A percentile compares a stretch with the other conserved stretches of the same genome.
Evolutionary conservation across 345 rosid genomes (phyloP).

Genomic region (Alliaria petiolata): DNA sequence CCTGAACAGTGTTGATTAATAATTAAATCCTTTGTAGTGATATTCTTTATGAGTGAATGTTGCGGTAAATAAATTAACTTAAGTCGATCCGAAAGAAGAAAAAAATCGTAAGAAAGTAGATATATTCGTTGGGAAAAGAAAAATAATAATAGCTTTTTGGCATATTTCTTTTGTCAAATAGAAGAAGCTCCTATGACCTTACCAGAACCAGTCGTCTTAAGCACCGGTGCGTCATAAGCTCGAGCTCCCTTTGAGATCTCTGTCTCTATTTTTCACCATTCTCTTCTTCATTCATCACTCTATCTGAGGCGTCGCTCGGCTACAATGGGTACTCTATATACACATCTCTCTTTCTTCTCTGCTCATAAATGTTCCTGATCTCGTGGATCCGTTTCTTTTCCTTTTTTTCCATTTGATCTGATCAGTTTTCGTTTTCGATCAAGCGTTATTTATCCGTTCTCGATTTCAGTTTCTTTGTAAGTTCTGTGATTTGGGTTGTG

Average conservation of each 20-base stretch:
- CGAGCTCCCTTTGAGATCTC: slow-evolving; percentile 19
- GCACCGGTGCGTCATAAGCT: slow-evolving; percentile 23
- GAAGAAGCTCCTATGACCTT: slow-evolving; percentile 24
- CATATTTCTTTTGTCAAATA: slow-evolving; percentile 23
- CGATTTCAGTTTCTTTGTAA: slow-evolving; percentile 17
- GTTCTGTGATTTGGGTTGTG: slow-evolving; percentile 14
- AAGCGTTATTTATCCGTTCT: slow-evolving; percentile 17
- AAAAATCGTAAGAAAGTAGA: neutral
- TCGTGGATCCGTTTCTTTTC: slow-evolving; percentile 34
- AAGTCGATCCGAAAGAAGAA: neutral
- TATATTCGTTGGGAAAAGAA: slow-evolving; percentile 13
- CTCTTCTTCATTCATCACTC: slow-evolving; percentile 8
- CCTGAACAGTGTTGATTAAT: neutral
- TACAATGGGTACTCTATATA: slow-evolving; percentile 26
- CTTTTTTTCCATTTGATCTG: slow-evolving; percentile 19
- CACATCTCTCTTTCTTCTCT: neutral
- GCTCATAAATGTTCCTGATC: slow-evolving; percentile 33
- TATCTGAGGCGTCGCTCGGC: slow-evolving; percentile 14
- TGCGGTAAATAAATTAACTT: neutral
- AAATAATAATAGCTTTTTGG: slow-evolving; percentile 14
- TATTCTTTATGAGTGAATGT: neutral
- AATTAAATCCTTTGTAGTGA: neutral
- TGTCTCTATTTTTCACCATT: slow-evolving; percentile 1
- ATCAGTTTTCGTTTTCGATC: slow-evolving; percentile 24
- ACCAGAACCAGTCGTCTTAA: slow-evolving; percentile 30